Evolutionary conservation across 495 filamentous ascomycete genomes (phyloP).

Genomic region (Talaromyces proteolyticus): DNA sequence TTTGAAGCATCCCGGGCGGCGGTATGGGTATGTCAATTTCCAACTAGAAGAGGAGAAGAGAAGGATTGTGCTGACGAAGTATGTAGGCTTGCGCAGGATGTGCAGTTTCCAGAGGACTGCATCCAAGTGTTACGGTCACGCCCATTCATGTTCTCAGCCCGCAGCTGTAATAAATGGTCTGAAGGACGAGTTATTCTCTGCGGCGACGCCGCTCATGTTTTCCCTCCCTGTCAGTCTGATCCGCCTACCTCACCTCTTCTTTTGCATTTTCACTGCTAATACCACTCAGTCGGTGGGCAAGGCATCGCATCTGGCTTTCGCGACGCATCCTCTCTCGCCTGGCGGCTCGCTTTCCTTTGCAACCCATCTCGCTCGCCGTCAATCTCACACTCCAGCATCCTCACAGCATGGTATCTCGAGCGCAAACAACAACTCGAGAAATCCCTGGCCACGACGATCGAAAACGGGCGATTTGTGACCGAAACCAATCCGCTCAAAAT

Average conservation of each 20-base stretch:
- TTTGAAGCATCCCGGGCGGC: slow-evolving; percentile 22
- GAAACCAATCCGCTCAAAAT: slow-evolving; percentile 17
- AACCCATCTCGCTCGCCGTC: not conserved
- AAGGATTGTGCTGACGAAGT: slow-evolving; percentile 1
- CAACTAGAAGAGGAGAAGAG: too few relatives aligned
- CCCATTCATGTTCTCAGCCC: slow-evolving; percentile 40
- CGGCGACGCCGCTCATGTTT: slow-evolving; percentile 50
- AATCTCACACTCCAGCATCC: slow-evolving; percentile 13
- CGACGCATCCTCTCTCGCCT: slow-evolving; percentile 30
- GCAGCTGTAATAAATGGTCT: slow-evolving; percentile 48
- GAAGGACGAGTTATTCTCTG: slow-evolving; percentile 36
- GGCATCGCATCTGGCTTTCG: slow-evolving; percentile 42
- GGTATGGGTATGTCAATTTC: slow-evolving; percentile 19
- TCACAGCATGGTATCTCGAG: slow-evolving; percentile 29
- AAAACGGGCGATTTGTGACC: slow-evolving; percentile 27
- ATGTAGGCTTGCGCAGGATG: slow-evolving; percentile 17
- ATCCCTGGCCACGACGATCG: slow-evolving; percentile 25
- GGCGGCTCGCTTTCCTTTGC: slow-evolving; percentile 38
- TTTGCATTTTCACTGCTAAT: not conserved
- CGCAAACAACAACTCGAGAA: slow-evolving; percentile 32
- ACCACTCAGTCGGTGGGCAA: slow-evolving; percentile 40
- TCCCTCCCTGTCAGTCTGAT: slow-evolving; percentile 39
- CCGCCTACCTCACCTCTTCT: not conserved
- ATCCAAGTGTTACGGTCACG: slow-evolving; percentile 43
- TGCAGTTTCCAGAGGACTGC: slow-evolving; percentile 42